Percentiles rank a stretch among this genome's conserved stretches.
These are phyloP conservation scores for Fusarium avenaceum DNA, from an alignment of 2,329 filamentous ascomycete species.

Conservation along the genomic window DNA sequence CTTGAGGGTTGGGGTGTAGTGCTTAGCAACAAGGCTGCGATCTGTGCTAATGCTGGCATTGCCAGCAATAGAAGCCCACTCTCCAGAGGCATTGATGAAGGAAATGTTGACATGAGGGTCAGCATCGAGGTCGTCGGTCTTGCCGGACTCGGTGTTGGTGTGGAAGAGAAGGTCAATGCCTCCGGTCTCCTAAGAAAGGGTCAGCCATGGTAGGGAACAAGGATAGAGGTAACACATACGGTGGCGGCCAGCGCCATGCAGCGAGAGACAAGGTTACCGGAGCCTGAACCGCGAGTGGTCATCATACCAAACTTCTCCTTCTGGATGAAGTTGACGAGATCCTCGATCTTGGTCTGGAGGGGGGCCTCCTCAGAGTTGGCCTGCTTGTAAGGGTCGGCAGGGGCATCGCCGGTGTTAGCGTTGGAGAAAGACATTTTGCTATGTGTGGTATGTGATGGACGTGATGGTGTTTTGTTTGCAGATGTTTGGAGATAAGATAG, in stretches of 20 bases:
- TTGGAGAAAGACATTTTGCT: slow-evolving; percentile 63
- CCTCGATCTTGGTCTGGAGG: slow-evolving; percentile 81
- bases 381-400: slow-evolving; percentile 83
- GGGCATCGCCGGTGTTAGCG: slow-evolving; percentile 71
- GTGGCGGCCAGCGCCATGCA: slow-evolving; percentile 88
- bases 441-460: slow-evolving; percentile 3
- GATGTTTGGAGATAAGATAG: slow-evolving; percentile 32
- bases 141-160: slow-evolving; percentile 90
- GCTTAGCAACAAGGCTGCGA: slow-evolving; percentile 75
- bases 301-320: slow-evolving; percentile 89
- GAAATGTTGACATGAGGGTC: slow-evolving; percentile 84
- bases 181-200: slow-evolving; percentile 72
- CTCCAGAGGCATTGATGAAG: slow-evolving; percentile 80
- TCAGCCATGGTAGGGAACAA: slow-evolving; percentile 3
- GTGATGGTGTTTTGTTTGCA: slow-evolving; percentile 18
- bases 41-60: slow-evolving; percentile 77
- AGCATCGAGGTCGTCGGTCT: slow-evolving; percentile 82
- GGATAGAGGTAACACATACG: slow-evolving; percentile 60
- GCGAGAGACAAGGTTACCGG: slow-evolving; percentile 79
- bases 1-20: slow-evolving; percentile 81
- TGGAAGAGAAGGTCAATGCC: slow-evolving; percentile 89
- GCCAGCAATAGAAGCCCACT: slow-evolving; percentile 91
- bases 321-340: slow-evolving; percentile 77
- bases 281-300: slow-evolving; percentile 78
- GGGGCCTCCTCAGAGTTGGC: slow-evolving; percentile 75